Evolutionary conservation across 73 alveolate genomes (phyloP).

Genomic region (Paramecium pentaurelia): DNA sequence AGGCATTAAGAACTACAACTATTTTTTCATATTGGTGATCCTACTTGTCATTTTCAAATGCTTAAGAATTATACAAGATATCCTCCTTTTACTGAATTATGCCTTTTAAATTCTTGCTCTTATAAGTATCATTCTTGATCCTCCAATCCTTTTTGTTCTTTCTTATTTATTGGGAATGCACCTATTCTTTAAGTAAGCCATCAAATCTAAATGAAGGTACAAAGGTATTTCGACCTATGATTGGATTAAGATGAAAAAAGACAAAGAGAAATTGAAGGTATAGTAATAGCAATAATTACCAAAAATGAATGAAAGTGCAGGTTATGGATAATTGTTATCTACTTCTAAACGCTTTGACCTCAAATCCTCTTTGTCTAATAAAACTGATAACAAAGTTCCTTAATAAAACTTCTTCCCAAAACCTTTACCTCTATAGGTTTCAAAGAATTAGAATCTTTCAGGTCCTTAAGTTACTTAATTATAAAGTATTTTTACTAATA

Average conservation of each 20-base stretch:
- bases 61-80: neutral
- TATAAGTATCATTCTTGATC: neutral
- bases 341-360: conserved; percentile 20
- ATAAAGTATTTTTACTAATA: neutral
- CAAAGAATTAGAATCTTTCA: neutral
- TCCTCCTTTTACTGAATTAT: neutral
- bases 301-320: conserved; percentile 27
- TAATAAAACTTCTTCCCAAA: neutral
- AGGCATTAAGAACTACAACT: conserved; percentile 52
- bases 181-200: neutral
- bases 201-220: neutral
- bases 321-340: conserved; percentile 21
- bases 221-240: conserved; percentile 20
- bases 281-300: neutral
- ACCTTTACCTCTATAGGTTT: neutral
- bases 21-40: neutral
- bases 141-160: neutral
- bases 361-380: neutral
- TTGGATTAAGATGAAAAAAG: conserved; percentile 18
- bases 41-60: neutral
- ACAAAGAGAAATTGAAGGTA: neutral
- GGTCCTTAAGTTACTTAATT: neutral
- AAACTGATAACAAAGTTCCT: neutral
- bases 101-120: neutral
- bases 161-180: conserved; percentile 10